Conservation (phyloP, 345 rosid genomes). For the Adansonia digitata region DNA sequence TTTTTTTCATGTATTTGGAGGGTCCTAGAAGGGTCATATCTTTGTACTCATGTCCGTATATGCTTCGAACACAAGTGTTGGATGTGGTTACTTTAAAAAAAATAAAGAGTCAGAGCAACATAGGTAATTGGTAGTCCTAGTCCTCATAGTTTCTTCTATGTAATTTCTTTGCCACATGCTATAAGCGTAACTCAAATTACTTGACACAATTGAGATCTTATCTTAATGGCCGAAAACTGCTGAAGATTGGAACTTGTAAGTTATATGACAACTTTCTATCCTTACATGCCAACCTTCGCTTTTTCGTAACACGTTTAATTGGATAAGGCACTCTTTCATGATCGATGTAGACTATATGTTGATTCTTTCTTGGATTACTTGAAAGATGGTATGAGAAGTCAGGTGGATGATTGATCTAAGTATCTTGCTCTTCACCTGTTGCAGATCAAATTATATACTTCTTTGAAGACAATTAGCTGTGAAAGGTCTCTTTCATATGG, state of each 20-base stretch:
- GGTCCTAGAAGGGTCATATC: too few relatives aligned
- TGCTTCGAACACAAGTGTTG: too few relatives aligned
- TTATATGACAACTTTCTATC: background rate
- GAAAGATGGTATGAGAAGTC: background rate
- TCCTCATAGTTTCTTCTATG: background rate
- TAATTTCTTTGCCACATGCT: background rate
- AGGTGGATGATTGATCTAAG: background rate
- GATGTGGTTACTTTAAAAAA: too few relatives aligned
- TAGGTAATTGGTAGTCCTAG: too few relatives aligned
- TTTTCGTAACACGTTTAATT: background rate
- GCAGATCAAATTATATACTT: background rate
- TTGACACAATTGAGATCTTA: background rate
- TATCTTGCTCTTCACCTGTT: background rate
- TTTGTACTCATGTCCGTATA: too few relatives aligned
- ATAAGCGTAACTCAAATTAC: background rate
- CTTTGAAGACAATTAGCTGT: background rate
- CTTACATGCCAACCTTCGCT: background rate
- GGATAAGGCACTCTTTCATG: background rate
- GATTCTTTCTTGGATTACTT: background rate
- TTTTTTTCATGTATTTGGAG: too few relatives aligned
- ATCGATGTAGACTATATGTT: background rate
- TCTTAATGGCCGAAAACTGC: background rate
- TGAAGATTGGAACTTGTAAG: background rate
- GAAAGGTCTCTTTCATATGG: background rate
- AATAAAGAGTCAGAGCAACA: too few relatives aligned